Evolutionary conservation across 805 yeast genomes (phyloP).

Genomic region (Cyberlindnera lachancei): DNA sequence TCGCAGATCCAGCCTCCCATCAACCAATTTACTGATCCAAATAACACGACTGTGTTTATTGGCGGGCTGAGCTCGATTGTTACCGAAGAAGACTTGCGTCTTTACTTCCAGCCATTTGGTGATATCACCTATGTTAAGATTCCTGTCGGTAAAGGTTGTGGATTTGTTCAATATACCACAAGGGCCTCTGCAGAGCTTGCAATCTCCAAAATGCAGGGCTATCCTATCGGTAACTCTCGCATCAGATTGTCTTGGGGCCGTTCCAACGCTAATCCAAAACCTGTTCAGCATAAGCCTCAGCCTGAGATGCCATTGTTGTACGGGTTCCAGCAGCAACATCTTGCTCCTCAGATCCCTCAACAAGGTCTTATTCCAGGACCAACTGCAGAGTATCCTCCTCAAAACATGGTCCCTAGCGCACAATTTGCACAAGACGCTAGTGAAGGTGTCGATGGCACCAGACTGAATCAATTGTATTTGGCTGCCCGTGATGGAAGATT

Average conservation of each 20-base stretch:
- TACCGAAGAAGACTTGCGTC: conserved; percentile 53
- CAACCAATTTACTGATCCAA: conserved; percentile 68
- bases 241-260: conserved; percentile 88
- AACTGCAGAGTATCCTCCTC: conserved; percentile 15
- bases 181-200: conserved; percentile 82
- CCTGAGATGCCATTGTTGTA: conserved; percentile 19
- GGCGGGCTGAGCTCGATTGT: conserved; percentile 55
- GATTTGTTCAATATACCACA: conserved; percentile 76
- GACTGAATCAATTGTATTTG: conserved; percentile 44
- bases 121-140: conserved; percentile 69
- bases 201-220: conserved; percentile 82
- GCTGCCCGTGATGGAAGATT: conserved; percentile 51
- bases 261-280: conserved; percentile 27
- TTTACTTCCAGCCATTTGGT: conserved; percentile 62
- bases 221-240: conserved; percentile 76
- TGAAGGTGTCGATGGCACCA: conserved; percentile 26
- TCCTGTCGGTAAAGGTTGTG: conserved; percentile 72
- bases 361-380: conserved; percentile 5
- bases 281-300: conserved; percentile 18
- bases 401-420: conserved; percentile 7
- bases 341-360: conserved; percentile 2
- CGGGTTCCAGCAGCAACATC: conserved; percentile 13
- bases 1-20: conserved; percentile 46
- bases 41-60: conserved; percentile 69
- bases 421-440: conserved; percentile 24